Conservation (phyloP, 2,329 filamentous ascomycete genomes). For the Colletotrichum orchidophilum region DNA sequence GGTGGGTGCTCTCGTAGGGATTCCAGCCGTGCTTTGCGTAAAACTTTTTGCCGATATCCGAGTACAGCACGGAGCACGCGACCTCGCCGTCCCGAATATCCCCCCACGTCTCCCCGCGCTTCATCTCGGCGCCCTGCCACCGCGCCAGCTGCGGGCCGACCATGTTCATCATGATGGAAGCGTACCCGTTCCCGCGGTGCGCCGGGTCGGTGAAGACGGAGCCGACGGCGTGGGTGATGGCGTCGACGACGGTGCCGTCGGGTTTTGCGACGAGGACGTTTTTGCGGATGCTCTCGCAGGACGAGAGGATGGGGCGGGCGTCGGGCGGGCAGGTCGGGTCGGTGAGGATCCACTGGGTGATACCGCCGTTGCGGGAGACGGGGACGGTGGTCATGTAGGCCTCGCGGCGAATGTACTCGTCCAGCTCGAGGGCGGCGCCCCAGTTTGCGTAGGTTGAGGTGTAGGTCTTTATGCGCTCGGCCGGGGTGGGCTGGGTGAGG, state of each 20-base stretch:
- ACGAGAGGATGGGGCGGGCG: conserved; percentile 65
- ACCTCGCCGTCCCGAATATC: conserved; percentile 43
- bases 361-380: conserved; percentile 65
- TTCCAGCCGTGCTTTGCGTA: conserved; percentile 84
- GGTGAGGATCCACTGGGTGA: conserved; percentile 73
- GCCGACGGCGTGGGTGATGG: conserved; percentile 76
- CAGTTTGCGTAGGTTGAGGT: conserved; percentile 64
- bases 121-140: conserved; percentile 44
- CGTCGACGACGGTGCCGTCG: conserved; percentile 55
- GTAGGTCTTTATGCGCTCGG: conserved; percentile 66
- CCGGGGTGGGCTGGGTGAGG: conserved; percentile 65
- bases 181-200: conserved; percentile 79
- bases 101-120: conserved; percentile 36
- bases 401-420: conserved; percentile 69
- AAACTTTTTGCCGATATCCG: conserved; percentile 85
- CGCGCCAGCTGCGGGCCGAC: conserved; percentile 57
- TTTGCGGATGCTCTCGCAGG: conserved; percentile 73
- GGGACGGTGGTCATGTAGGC: conserved; percentile 65
- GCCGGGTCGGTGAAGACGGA: conserved; percentile 80
- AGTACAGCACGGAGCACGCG: conserved; percentile 82
- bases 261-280: conserved; percentile 57
- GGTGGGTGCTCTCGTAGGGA: conserved; percentile 76
- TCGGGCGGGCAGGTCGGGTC: conserved; percentile 49
- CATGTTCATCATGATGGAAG: conserved; percentile 77
- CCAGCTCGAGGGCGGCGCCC: conserved; percentile 63